phyloP scores from a whole-genome alignment of 805 yeast genomes.

The Pichia gijzeniarum region DNA sequence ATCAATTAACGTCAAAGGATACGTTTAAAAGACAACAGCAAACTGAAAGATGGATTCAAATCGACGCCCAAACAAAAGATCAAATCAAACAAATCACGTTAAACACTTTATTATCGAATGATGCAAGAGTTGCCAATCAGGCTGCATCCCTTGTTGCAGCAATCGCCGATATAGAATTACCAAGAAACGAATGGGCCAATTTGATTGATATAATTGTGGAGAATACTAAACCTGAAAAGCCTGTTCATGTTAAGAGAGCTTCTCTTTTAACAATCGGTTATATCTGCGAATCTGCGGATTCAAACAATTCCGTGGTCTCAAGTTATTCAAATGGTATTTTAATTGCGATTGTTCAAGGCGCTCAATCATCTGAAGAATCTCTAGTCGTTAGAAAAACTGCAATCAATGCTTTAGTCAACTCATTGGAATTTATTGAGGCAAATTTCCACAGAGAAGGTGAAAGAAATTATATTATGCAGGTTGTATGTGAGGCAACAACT shows the following conservation, averaged over 20 bases:
- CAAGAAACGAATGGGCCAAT: conserved; percentile 82
- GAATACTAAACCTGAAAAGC: conserved; percentile 74
- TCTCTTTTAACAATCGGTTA: conserved; percentile 88
- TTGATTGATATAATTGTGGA: conserved; percentile 78
- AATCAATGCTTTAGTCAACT: conserved; percentile 82
- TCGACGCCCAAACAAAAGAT: conserved; percentile 48
- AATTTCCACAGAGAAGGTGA: conserved; percentile 93
- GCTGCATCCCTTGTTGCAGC: conserved; percentile 95
- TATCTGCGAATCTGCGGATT: conserved; percentile 92
- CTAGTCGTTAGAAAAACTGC: conserved; percentile 80
- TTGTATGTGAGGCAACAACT: conserved; percentile 98
- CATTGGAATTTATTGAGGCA: conserved; percentile 79
- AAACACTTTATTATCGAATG: conserved; percentile 53
- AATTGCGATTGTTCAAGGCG: conserved; percentile 96
- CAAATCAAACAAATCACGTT: conserved; percentile 64
- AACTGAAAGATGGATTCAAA: conserved; percentile 66
- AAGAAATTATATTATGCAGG: conserved; percentile 96
- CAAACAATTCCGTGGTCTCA: conserved; percentile 65
- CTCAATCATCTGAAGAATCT: conserved; percentile 74
- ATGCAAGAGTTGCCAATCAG: conserved; percentile 75
- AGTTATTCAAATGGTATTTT: conserved; percentile 87
- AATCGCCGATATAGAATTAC: conserved; percentile 92
- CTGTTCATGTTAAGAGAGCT: conserved; percentile 76
- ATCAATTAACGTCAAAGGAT: conserved; percentile 82
- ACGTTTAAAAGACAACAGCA: conserved; percentile 47